These are phyloP conservation scores for Lipomyces kockii DNA, from an alignment of 805 yeast genomes.

Conservation along the genomic window DNA sequence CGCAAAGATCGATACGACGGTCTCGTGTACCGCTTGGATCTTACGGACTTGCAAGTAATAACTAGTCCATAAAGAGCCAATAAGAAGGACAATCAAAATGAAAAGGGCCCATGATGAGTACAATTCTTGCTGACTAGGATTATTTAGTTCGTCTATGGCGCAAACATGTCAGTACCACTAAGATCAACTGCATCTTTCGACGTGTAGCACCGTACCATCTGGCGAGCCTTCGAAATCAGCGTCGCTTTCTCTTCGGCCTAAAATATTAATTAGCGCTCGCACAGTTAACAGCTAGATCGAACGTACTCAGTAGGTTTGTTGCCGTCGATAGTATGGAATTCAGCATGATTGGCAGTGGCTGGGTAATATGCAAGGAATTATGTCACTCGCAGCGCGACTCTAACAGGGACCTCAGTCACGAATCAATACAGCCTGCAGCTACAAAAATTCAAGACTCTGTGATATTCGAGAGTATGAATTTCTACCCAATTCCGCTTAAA, in stretches of 20 bases:
- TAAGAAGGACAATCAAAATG: constrained; percentile 76
- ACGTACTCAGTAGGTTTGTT: not conserved
- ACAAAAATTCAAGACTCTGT: not conserved
- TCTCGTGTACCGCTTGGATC: constrained; percentile 94
- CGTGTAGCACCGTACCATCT: constrained; percentile 5
- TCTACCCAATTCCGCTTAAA: not conserved
- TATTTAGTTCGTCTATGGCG: constrained; percentile 42
- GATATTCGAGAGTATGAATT: not conserved
- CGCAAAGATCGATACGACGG: constrained; percentile 91
- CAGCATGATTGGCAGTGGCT: not conserved
- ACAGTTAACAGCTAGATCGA: not conserved
- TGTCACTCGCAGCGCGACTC: not conserved
- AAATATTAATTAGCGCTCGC: not conserved
- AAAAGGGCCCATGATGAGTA: constrained; percentile 97
- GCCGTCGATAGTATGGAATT: not conserved
- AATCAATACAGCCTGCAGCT: not conserved
- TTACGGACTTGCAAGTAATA: constrained; percentile 88
- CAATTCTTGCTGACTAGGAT: constrained; percentile 91
- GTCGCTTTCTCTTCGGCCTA: constrained; percentile 18
- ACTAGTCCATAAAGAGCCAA: constrained; percentile 92
- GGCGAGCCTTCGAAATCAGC: constrained; percentile 19
- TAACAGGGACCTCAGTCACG: not conserved
- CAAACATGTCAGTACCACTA: not conserved
- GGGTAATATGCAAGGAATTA: not conserved
- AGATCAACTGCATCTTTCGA: not conserved